Base-by-base conservation (phyloP, 2,329 filamentous ascomycete genomes). In the Fusarium caatingaense region DNA sequence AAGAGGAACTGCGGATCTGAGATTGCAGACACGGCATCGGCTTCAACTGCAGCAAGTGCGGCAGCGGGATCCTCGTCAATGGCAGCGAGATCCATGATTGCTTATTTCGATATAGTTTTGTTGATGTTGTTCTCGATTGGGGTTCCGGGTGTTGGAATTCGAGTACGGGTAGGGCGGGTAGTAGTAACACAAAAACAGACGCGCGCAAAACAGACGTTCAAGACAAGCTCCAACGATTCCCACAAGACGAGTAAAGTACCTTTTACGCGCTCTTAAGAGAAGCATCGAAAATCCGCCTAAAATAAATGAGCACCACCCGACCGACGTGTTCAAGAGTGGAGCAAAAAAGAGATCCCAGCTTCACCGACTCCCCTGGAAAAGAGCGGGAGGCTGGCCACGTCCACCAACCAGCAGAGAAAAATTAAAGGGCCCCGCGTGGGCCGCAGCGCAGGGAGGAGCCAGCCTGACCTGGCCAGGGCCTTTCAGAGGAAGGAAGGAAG, bases 51-150 rank as follows among this genome's bases (percentile, higher is more conserved):
- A 62, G 69, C 70, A 44, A 74, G 50, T 41, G 67, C 73, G 28
- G 72, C 73, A n/a, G 72, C 73, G 34, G 69, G 69, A 66, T 75
- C 73, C 62, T 75, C 73, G 68, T 75, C 73, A 47, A 75, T 71
- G 27, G 69, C 61, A 66, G 62, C 56, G 49, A 75, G 69, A 68
- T 75, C 73, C 73, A 75, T 75, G 42, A 55, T 25, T 63, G 45
- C 48, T 59, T 57, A 46, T 63, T 18, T 56, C 25, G 58, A 41
- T 55, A 25, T 60, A 27, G 28, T 6, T 27, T 21, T 55, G 25
- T 55, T 51, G 47, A 34, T 34, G 40, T 32, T 44, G 23, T 27
- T 28, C 34, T 53, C 34, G 49, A 53, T 53, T 53, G 49, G 34
- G 37, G 47, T n/a, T 45, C 18, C 16, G 23, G 42, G 30, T 50